phyloP scores from a whole-genome alignment of 2,329 filamentous ascomycete species.

The Curvularia sp. region DNA sequence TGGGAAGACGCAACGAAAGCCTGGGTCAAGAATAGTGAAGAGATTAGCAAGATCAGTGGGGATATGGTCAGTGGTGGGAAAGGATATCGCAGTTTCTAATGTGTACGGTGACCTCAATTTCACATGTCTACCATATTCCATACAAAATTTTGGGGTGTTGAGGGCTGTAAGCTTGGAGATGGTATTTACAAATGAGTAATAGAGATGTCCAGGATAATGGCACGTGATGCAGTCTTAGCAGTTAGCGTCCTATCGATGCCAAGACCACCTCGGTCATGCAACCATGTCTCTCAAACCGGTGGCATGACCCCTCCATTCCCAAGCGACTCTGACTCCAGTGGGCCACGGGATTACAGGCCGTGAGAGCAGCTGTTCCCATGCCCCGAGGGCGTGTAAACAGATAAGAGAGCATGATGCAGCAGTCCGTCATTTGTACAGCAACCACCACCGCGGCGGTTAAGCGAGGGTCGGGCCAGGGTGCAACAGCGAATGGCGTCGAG shows the following conservation, averaged over 20 bases:
- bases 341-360: constrained; percentile 10
- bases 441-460: constrained; percentile 36
- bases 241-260: constrained; percentile 7
- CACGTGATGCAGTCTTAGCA: background rate
- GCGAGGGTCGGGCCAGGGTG: constrained; percentile 38
- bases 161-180: too few species aligned
- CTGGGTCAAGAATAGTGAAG: constrained; percentile 53
- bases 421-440: constrained; percentile 38
- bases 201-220: background rate
- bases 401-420: constrained; percentile 29
- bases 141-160: too few species aligned
- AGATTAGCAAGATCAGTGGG: constrained; percentile 51
- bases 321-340: constrained; percentile 2
- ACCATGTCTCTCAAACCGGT: background rate
- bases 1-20: constrained; percentile 54
- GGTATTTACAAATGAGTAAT: too few species aligned
- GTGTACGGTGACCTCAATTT: background rate
- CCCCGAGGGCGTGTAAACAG: constrained; percentile 7
- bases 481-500: constrained; percentile 39
- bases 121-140: background rate
- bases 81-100: constrained; percentile 55
- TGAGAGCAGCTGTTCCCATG: constrained; percentile 3
- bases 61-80: constrained; percentile 56
- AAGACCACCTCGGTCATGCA: constrained; percentile 8
- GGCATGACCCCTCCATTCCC: constrained; percentile 1